Evolutionary conservation across 2,329 filamentous ascomycete genomes (phyloP).

Genomic region (Exophiala alcalophila): DNA sequence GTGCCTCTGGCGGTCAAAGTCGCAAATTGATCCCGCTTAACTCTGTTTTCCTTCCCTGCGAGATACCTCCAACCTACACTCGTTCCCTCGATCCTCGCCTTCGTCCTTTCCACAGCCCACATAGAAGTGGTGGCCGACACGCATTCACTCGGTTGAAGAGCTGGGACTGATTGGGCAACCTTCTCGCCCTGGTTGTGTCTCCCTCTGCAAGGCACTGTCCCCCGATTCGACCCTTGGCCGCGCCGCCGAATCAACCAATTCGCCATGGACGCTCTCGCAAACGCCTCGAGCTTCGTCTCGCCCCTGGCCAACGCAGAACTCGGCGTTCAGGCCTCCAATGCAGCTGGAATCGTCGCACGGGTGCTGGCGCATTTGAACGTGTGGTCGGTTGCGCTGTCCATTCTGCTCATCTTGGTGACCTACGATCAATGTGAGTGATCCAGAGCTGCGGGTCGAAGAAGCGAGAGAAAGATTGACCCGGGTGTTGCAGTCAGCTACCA

Average conservation of each 20-base stretch:
- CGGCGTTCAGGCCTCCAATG: slow-evolving; percentile 44
- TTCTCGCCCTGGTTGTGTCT: not conserved
- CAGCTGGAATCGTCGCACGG: slow-evolving; percentile 22
- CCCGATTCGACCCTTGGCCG: slow-evolving; percentile 23
- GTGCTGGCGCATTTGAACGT: slow-evolving; percentile 45
- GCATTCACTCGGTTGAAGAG: too few species aligned
- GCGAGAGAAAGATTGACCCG: slow-evolving; percentile 19
- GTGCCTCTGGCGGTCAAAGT: too few species aligned
- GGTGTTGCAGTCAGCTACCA: slow-evolving; percentile 65
- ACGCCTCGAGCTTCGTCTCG: slow-evolving; percentile 66
- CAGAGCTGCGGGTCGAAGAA: not conserved
- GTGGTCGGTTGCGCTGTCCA: slow-evolving; percentile 66
- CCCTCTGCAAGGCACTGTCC: slow-evolving; percentile 14
- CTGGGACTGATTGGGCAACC: too few species aligned
- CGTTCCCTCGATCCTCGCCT: too few species aligned
- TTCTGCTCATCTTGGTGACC: slow-evolving; percentile 67
- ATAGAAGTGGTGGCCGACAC: too few species aligned
- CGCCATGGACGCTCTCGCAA: slow-evolving; percentile 46
- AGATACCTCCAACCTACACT: too few species aligned
- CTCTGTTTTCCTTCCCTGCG: too few species aligned
- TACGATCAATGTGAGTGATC: slow-evolving; percentile 82
- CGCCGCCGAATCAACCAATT: slow-evolving; percentile 7
- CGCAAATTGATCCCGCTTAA: too few species aligned
- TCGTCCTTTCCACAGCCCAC: too few species aligned
- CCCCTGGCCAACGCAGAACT: slow-evolving; percentile 63